These are phyloP conservation scores for Neofusicoccum umdonicola DNA, from an alignment of 2,329 filamentous ascomycete genomes.

Conservation along the genomic window DNA sequence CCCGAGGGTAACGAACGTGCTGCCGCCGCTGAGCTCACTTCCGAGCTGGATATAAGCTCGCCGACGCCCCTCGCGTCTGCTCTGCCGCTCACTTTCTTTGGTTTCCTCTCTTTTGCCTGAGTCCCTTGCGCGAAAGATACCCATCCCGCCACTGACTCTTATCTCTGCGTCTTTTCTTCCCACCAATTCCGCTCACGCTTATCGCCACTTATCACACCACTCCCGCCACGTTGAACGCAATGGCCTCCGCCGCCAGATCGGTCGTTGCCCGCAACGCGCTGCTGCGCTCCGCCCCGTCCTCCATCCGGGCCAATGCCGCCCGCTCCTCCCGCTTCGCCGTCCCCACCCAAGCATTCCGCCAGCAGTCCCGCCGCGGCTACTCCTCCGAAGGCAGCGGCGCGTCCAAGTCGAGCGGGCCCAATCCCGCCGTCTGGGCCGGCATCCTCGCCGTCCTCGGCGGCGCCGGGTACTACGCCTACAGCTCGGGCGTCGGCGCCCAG, in stretches of 20 bases:
- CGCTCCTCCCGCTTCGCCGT: conserved; percentile 47
- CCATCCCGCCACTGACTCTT: not conserved
- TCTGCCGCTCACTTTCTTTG: not conserved
- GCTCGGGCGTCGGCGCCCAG: conserved; percentile 48
- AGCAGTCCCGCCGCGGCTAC: conserved; percentile 74
- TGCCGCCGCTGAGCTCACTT: conserved; percentile 2
- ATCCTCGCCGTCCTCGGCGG: conserved; percentile 61
- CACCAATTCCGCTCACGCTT: not conserved
- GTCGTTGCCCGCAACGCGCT: conserved; percentile 24
- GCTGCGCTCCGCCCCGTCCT: conserved; percentile 40
- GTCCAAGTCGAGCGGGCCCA: conserved; percentile 34
- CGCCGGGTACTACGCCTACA: conserved; percentile 66
- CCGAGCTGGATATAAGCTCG: conserved; percentile 9
- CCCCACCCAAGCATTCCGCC: conserved; percentile 51
- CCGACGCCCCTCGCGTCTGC: not conserved
- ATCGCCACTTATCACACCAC: conserved; percentile 6
- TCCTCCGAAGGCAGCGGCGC: conserved; percentile 42
- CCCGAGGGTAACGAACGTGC: conserved; percentile 2
- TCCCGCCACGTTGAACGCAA: not conserved
- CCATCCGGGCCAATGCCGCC: conserved; percentile 55
- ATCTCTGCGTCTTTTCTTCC: not conserved
- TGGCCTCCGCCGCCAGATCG: conserved; percentile 16
- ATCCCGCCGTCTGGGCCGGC: conserved; percentile 57
- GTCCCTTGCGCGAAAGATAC: not conserved
- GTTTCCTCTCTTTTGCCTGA: not conserved